phyloP scores from a whole-genome alignment of 371 early-diverging fungal species.

The Neoconidiobolus thromboides region DNA sequence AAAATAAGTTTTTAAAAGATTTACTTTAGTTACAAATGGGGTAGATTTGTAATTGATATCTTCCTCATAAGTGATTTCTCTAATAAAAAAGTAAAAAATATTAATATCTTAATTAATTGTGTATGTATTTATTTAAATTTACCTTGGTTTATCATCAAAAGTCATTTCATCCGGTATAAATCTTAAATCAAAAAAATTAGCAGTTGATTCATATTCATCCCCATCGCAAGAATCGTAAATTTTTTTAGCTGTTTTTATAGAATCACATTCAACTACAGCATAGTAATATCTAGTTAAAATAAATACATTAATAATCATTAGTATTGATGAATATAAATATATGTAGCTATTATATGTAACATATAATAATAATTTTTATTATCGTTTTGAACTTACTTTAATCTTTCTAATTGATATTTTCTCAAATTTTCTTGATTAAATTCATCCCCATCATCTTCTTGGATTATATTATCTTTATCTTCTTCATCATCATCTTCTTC shows the following conservation, averaged over 20 bases:
- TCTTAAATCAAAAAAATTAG: constrained; percentile 91
- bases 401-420: constrained; percentile 81
- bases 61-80: constrained; percentile 44
- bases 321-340: no score
- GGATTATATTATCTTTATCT: constrained; percentile 13
- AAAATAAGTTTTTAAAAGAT: background rate
- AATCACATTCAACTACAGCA: constrained; percentile 84
- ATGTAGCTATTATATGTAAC: no score
- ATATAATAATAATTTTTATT: background rate
- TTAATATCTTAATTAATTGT: background rate
- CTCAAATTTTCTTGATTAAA: constrained; percentile 71
- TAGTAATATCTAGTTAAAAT: constrained; percentile 55
- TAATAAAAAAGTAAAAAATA: constrained; percentile 7
- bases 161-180: constrained; percentile 86
- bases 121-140: background rate
- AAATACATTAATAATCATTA: background rate
- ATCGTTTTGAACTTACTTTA: constrained; percentile 21
- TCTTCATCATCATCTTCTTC: constrained; percentile 19
- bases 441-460: constrained; percentile 39
- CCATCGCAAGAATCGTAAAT: constrained; percentile 82
- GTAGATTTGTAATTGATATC: constrained; percentile 65
- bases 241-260: constrained; percentile 56
- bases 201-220: constrained; percentile 80
- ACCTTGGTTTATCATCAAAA: constrained; percentile 45
- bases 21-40: constrained; percentile 56